Evolutionary conservation across 1,284 basidiomycete genomes (phyloP).

Genomic region (Cryptococcus sp.): DNA sequence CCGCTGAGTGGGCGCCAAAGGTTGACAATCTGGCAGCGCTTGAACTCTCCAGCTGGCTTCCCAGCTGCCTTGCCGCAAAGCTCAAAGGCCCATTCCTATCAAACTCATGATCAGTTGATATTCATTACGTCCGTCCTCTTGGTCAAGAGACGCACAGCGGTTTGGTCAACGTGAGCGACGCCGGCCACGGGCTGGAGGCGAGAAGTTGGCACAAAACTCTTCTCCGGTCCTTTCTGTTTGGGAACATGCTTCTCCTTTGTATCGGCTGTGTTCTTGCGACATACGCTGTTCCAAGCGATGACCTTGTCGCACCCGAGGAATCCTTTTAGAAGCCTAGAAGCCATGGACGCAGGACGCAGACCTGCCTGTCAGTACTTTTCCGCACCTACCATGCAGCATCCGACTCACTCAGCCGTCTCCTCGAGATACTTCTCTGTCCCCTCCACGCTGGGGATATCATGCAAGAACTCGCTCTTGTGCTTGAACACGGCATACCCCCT

Average conservation of each 20-base stretch:
- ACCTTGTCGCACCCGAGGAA: conserved; percentile 31
- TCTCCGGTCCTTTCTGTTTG: conserved; percentile 27
- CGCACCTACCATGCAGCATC: too few relatives aligned
- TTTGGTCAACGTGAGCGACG: conserved; percentile 41
- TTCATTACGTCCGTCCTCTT: too few relatives aligned
- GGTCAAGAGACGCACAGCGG: conserved; percentile 18
- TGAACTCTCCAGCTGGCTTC: conserved; percentile 7
- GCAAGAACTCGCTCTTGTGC: conserved; percentile 17
- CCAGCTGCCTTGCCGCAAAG: conserved; percentile 20
- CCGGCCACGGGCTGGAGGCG: conserved; percentile 30
- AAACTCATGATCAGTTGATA: neutral
- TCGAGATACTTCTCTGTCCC: conserved; percentile 31
- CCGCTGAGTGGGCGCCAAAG: conserved; percentile 38
- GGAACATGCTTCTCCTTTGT: conserved; percentile 19
- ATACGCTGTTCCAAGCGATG: conserved; percentile 39
- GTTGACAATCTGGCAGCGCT: conserved; percentile 35
- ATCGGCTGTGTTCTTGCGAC: conserved; percentile 17
- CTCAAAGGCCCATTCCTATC: conserved; percentile 30
- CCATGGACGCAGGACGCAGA: too few relatives aligned
- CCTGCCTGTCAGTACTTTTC: neutral
- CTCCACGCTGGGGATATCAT: conserved; percentile 21
- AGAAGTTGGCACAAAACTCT: conserved; percentile 23
- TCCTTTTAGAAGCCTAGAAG: conserved; percentile 24
- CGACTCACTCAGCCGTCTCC: conserved; percentile 29
- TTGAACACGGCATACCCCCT: conserved; percentile 30